Base-by-base conservation (phyloP, 192 early-diverging fungal genomes). In the Coemansia pectinata region DNA sequence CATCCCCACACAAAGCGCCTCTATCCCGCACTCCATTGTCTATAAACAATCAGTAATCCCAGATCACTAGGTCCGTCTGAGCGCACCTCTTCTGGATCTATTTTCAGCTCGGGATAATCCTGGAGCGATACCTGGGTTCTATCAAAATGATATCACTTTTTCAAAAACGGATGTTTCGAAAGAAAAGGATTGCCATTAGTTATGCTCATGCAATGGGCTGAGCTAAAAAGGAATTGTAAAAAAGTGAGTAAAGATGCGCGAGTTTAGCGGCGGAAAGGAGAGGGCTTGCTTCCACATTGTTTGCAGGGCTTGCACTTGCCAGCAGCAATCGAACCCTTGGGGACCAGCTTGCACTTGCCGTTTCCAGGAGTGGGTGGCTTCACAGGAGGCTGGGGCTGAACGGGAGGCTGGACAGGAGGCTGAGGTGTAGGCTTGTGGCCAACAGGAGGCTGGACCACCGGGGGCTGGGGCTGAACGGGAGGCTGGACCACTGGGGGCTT, bases 261-360 rank as follows among this genome's bases (percentile, higher is more conserved):
- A n/a, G 19, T 34, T 63, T 82, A 77, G 63, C 80, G 80, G 40
- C 71, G 79, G 62, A 65, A 59, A n/a, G 71, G 74, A 31, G 66
- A 67, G 29, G 62, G 61, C 39, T 55, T 60, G 68, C 50, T 17
- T 15, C 53, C 41, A 76, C 81, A 83, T 76, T 76, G 72, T 48
- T 74, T 75, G 81, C 81, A 83, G 40, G 76, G 67, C 81, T 78
- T 83, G 81, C 81, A 83, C 81, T 83, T 83, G 72, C 81, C 81
- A 11, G 81, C 81, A 36, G 81, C 81, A 48, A 83, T 83, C 40
- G 81, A 83, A 72, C 81, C 81, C 76, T 73, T 75, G 41, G 81
- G 76, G 23, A 83, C 57, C 57, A 73, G 81, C 76, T 70, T 83
- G 81, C 76, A 78, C 76, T 83, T 83, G 79, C 81, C 76, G 52